Base-by-base conservation (phyloP, 495 filamentous ascomycete genomes). In the Penicillium diatomitis region DNA sequence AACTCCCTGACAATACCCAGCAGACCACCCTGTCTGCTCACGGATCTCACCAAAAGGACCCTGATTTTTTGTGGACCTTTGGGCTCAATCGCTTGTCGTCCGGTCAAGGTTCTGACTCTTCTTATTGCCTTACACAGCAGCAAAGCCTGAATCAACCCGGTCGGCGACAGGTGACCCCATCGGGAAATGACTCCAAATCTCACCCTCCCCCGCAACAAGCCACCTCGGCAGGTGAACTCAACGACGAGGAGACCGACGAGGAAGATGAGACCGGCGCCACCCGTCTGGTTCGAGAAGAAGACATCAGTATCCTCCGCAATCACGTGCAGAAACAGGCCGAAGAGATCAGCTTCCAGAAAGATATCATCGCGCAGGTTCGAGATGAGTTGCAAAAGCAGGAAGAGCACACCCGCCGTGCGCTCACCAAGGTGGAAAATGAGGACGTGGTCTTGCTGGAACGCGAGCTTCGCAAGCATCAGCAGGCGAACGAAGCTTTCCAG, bases 401-500 rank as follows among this genome's bases (percentile, higher is more conserved):
- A 52, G 77, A 82, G 49, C 73, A 79, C 48, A 81, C 79, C 31
- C 71, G 76, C 35, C 66, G 70, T 51, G 72, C 74, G 45, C 61
- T 81, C 41, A 75, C 71, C 54, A 75, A 77, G 54, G 74, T 83
- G 57, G 75, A 83, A 60, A 71, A 77, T 41, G 75, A 85, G 53
- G 80, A 85, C 56, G 81, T 86, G 46, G 75, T 75, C 38, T 69
- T 77, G 6, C 71, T 98, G 32, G 90, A 96, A 66, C 79, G 92
- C 10, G 94, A 99, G 67, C 74, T 99, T 41, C 85, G 82, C 70
- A 99, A 97, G 65, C 88, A 95, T 59, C 89, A 96, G 54, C 90
- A 96, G 71, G 92, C 94, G 54, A 99, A 99, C 67, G 87, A 95
- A 60, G 94, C 92, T 57, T 99, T 97, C 76, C 89, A 95, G 58